Conservation (phyloP, 805 yeast species). For the Peterozyma toletana region DNA sequence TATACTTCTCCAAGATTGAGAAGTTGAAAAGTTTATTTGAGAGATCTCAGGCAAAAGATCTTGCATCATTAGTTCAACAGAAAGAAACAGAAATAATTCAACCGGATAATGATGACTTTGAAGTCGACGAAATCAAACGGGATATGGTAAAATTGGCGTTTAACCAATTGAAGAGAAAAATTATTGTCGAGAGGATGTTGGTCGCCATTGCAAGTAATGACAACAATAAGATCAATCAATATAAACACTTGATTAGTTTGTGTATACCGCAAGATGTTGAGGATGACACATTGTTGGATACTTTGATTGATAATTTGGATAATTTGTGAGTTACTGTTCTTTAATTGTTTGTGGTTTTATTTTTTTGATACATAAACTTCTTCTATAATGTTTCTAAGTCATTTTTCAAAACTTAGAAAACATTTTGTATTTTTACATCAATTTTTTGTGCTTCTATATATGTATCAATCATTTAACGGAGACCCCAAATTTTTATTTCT, state of each 20-base stretch:
- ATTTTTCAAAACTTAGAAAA: too few relatives aligned
- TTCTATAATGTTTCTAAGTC: too few relatives aligned
- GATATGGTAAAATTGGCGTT: slow-evolving; percentile 32
- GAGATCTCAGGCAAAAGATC: slow-evolving; percentile 34
- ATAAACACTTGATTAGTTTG: slow-evolving; percentile 26
- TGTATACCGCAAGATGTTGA: slow-evolving; percentile 6
- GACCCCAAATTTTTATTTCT: too few relatives aligned
- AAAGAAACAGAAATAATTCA: slow-evolving; percentile 21
- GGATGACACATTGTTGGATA: slow-evolving; percentile 8
- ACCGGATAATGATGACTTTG: slow-evolving; percentile 7
- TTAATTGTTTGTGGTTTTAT: too few relatives aligned
- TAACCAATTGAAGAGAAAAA: slow-evolving; percentile 46
- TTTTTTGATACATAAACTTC: too few relatives aligned
- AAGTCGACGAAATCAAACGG: slow-evolving; percentile 17
- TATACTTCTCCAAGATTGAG: slow-evolving; percentile 1
- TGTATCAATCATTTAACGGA: too few relatives aligned
- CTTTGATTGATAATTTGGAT: slow-evolving; percentile 7
- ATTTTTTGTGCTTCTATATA: too few relatives aligned
- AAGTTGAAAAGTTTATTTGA: slow-evolving; percentile 23
- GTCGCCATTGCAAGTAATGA: slow-evolving; percentile 32
- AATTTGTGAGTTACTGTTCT: not conserved
- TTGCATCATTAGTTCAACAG: slow-evolving; percentile 33
- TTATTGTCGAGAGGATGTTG: slow-evolving; percentile 41
- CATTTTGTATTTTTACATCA: too few relatives aligned
- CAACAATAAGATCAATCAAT: slow-evolving; percentile 54